Percentiles rank a stretch among this genome's conserved stretches.
Conservation (phyloP, 495 filamentous ascomycete genomes). For the Hamigera avellanea region DNA sequence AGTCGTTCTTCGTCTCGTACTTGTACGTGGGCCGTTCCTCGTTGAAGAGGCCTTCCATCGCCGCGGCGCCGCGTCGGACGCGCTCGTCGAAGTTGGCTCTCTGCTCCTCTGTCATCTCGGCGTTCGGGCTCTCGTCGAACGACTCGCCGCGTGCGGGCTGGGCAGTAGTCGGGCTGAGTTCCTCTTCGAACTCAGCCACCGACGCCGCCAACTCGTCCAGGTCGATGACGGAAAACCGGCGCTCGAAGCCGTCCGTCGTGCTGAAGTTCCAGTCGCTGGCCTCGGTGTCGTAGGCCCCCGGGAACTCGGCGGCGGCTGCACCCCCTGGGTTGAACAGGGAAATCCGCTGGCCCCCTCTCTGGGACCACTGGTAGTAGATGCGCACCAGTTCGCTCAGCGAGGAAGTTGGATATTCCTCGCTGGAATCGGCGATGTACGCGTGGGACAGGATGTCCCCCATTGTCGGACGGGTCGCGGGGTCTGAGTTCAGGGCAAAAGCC, state of each 20-base stretch:
- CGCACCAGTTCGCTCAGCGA: slow-evolving; percentile 62
- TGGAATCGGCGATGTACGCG: slow-evolving; percentile 42
- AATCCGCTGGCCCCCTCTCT: slow-evolving; percentile 65
- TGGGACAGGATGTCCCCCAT: slow-evolving; percentile 37
- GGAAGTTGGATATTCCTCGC: slow-evolving; percentile 55
- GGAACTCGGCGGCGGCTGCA: slow-evolving; percentile 50
- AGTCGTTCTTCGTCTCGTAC: slow-evolving; percentile 37
- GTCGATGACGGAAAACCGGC: slow-evolving; percentile 37
- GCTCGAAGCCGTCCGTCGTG: slow-evolving; percentile 74
- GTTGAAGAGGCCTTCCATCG: slow-evolving; percentile 38
- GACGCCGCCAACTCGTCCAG: slow-evolving; percentile 33
- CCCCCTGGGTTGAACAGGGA: slow-evolving; percentile 73
- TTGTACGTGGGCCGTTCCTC: slow-evolving; percentile 34
- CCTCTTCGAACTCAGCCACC: slow-evolving; percentile 25
- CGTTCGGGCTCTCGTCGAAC: slow-evolving; percentile 13
- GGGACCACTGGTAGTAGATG: slow-evolving; percentile 78
- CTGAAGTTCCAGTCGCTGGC: slow-evolving; percentile 87
- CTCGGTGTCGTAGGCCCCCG: slow-evolving; percentile 28
- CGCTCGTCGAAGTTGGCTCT: slow-evolving; percentile 37
- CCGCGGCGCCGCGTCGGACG: slow-evolving; percentile 35
- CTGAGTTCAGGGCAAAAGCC: slow-evolving; percentile 64
- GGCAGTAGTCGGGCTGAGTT: slow-evolving; percentile 17
- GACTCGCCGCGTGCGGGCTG: slow-evolving; percentile 10
- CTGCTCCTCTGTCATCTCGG: slow-evolving; percentile 24
- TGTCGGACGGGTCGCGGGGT: slow-evolving; percentile 63